These are phyloP conservation scores for Gyrodon lividus DNA, from an alignment of 768 basidiomycete species.

Conservation along the genomic window DNA sequence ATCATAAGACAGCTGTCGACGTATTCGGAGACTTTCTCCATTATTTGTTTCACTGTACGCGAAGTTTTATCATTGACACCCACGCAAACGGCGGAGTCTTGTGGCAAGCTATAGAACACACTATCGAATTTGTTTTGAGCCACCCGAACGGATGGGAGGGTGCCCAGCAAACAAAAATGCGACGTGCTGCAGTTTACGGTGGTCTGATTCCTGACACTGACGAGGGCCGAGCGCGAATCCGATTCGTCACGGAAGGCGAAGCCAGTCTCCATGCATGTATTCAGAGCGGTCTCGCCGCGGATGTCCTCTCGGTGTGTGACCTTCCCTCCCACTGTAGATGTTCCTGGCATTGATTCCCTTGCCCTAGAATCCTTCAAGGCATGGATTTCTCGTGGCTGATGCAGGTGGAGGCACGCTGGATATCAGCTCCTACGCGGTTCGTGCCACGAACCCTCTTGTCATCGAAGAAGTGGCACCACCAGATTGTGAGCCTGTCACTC, in stretches of 20 bases:
- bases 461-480: conserved; percentile 85
- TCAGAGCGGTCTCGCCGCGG: conserved; percentile 71
- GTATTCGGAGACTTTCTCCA: conserved; percentile 79
- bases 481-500: conserved; percentile 53
- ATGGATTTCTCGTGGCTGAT: conserved; percentile 78
- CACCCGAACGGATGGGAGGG: conserved; percentile 86
- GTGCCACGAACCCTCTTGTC: conserved; percentile 63
- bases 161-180: conserved; percentile 74
- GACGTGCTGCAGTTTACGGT: conserved; percentile 68
- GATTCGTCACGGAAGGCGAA: conserved; percentile 83
- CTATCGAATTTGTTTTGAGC: conserved; percentile 72
- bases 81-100: conserved; percentile 71
- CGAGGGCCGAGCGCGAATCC: conserved; percentile 67
- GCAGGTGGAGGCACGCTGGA: conserved; percentile 82
- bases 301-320: conserved; percentile 64
- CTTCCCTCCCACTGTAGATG: not conserved
- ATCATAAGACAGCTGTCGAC: conserved; percentile 64
- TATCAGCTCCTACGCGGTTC: conserved; percentile 77
- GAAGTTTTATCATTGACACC: conserved; percentile 76
- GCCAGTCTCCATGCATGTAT: conserved; percentile 82
- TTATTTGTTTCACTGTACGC: conserved; percentile 73
- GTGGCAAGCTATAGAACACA: conserved; percentile 68
- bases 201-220: conserved; percentile 74
- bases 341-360: conserved; percentile 6
- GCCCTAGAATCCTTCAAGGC: conserved; percentile 63